Evolutionary conservation across 2,329 filamentous ascomycete species (phyloP).

Genomic region (Arthrobotrys megalospora): DNA sequence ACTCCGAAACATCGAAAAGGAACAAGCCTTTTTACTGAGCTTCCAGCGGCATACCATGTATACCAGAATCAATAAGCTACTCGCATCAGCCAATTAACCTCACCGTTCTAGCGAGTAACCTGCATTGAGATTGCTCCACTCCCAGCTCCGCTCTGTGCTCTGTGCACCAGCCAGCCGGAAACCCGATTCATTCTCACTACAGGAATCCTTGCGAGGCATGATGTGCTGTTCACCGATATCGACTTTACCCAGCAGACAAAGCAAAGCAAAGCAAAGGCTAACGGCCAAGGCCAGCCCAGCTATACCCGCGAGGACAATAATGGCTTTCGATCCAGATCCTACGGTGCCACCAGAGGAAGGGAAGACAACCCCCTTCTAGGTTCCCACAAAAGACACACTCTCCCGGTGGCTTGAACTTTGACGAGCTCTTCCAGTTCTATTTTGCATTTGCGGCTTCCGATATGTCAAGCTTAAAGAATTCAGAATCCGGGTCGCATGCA

Average conservation of each 20-base stretch:
- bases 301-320: not conserved
- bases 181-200: not conserved
- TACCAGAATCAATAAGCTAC: conserved; percentile 2
- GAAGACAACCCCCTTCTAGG: not conserved
- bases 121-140: not conserved
- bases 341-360: not conserved
- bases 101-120: not conserved
- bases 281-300: conserved; percentile 1
- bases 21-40: conserved; percentile 7
- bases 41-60: conserved; percentile 8
- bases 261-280: not conserved
- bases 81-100: conserved; percentile 1
- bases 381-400: not conserved
- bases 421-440: not conserved
- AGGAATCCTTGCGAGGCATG: conserved; percentile 34
- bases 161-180: conserved; percentile 9
- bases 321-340: not conserved
- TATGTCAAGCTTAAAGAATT: conserved; percentile 10
- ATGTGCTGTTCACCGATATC: conserved; percentile 43
- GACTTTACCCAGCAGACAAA: not conserved
- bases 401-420: conserved; percentile 11
- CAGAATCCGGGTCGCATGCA: conserved; percentile 23
- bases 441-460: conserved; percentile 10
- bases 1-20: not conserved
- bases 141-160: not conserved